Percentiles rank a stretch among this genome's conserved stretches.
Conservation (phyloP, 1,284 basidiomycete genomes). For the Heimioporus retisporus region DNA sequence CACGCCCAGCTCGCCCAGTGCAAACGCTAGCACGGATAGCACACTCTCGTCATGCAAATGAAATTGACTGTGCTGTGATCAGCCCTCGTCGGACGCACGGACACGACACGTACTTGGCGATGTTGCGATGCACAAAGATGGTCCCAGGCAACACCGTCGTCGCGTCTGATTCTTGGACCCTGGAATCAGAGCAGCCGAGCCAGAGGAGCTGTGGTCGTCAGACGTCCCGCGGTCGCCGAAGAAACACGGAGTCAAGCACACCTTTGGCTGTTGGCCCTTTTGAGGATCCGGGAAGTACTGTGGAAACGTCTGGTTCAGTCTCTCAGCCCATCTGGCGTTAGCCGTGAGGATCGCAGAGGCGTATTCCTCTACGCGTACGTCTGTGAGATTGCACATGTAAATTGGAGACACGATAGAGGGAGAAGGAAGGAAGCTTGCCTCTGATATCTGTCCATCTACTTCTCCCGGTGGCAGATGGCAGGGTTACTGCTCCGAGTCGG, state of each 20-base stretch:
- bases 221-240: not conserved
- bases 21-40: slow-evolving; percentile 35
- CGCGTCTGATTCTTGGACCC: slow-evolving; percentile 56
- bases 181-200: slow-evolving; percentile 65
- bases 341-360: slow-evolving; percentile 16
- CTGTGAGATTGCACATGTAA: not conserved
- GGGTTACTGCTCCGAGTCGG: not conserved
- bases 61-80: slow-evolving; percentile 32
- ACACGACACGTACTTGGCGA: slow-evolving; percentile 50
- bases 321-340: slow-evolving; percentile 32
- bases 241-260: slow-evolving; percentile 1
- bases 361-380: not conserved
- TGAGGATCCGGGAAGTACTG: slow-evolving; percentile 31
- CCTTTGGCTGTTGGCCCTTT: slow-evolving; percentile 32
- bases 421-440: too few relatives aligned
- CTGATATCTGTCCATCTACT: not conserved
- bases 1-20: slow-evolving; percentile 19
- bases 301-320: slow-evolving; percentile 35
- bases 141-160: slow-evolving; percentile 54
- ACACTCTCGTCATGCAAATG: slow-evolving; percentile 33
- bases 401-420: not conserved
- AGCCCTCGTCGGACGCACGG: not conserved
- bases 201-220: slow-evolving; percentile 55
- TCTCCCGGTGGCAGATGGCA: not conserved
- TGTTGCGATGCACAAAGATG: slow-evolving; percentile 62